These are phyloP conservation scores for Boletus eberwhitei DNA, from an alignment of 768 basidiomycete genomes.

Conservation along the genomic window DNA sequence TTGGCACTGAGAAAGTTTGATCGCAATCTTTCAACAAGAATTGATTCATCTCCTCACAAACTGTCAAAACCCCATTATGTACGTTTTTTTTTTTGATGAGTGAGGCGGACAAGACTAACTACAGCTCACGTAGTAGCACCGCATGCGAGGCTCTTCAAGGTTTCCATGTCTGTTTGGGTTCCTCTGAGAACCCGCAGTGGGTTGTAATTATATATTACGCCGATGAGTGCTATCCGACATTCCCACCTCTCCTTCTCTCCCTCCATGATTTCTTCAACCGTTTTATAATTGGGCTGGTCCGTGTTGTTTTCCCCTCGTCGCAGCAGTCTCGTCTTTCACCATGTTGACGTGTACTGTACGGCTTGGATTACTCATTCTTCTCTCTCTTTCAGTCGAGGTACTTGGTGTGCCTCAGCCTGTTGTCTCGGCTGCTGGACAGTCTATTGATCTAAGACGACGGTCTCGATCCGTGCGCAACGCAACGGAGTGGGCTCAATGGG, in stretches of 20 bases:
- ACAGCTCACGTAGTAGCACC: neutral
- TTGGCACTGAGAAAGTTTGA: neutral
- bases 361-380: conserved; percentile 12
- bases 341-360: conserved; percentile 6
- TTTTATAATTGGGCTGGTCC: conserved; percentile 9
- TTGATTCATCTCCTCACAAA: neutral
- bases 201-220: conserved; percentile 4
- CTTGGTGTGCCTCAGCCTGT: conserved; percentile 10
- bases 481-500: conserved; percentile 34
- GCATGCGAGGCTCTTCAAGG: neutral
- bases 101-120: neutral
- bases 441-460: conserved; percentile 18
- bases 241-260: neutral
- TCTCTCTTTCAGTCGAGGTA: conserved; percentile 8
- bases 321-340: neutral
- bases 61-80: neutral
- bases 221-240: neutral
- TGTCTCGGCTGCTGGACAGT: conserved; percentile 17
- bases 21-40: neutral
- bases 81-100: neutral
- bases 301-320: neutral
- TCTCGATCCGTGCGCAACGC: conserved; percentile 12
- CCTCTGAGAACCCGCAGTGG: neutral
- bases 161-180: neutral
- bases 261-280: neutral